Conservation (phyloP, 2,329 filamentous ascomycete genomes). For the Kalaharituber pfeilii region DNA sequence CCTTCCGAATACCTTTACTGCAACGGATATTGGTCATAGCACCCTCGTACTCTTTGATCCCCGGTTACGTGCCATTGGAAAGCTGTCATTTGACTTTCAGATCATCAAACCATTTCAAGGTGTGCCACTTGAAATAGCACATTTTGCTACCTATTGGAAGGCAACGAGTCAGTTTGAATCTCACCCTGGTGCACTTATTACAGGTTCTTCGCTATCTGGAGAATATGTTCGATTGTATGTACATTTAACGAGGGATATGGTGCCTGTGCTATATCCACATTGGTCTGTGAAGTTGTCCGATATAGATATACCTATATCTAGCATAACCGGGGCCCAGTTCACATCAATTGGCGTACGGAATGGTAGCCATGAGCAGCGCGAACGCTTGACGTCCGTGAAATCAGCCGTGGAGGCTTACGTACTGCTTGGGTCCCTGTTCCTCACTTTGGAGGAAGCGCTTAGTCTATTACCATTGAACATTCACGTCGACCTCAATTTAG, state of each 20-base stretch:
- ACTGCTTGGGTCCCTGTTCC: slow-evolving; percentile 54
- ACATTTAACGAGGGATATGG: slow-evolving; percentile 72
- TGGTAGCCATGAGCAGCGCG: slow-evolving; percentile 20
- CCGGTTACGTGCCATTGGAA: slow-evolving; percentile 73
- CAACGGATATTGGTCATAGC: slow-evolving; percentile 58
- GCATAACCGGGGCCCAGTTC: slow-evolving; percentile 60
- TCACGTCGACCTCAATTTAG: slow-evolving; percentile 78
- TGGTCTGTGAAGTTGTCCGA: slow-evolving; percentile 64
- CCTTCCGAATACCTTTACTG: slow-evolving; percentile 67
- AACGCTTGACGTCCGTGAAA: slow-evolving; percentile 9
- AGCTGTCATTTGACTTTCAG: slow-evolving; percentile 85
- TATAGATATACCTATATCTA: slow-evolving; percentile 65
- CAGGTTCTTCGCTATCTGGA: slow-evolving; percentile 86
- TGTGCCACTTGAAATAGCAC: slow-evolving; percentile 83
- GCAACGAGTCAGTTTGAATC: slow-evolving; percentile 84
- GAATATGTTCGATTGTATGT: slow-evolving; percentile 86
- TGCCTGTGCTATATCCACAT: slow-evolving; percentile 71
- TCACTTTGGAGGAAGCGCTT: slow-evolving; percentile 64
- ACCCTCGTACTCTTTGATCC: slow-evolving; percentile 86
- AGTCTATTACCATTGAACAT: slow-evolving; percentile 57
- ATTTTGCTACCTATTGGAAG: slow-evolving; percentile 99
- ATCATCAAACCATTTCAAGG: slow-evolving; percentile 93
- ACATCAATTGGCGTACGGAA: slow-evolving; percentile 23
- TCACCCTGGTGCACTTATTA: slow-evolving; percentile 72
- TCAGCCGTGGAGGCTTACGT: slow-evolving; percentile 49